Base-by-base conservation (phyloP, 2,329 filamentous ascomycete genomes). In the Aspergillus sp. region DNA sequence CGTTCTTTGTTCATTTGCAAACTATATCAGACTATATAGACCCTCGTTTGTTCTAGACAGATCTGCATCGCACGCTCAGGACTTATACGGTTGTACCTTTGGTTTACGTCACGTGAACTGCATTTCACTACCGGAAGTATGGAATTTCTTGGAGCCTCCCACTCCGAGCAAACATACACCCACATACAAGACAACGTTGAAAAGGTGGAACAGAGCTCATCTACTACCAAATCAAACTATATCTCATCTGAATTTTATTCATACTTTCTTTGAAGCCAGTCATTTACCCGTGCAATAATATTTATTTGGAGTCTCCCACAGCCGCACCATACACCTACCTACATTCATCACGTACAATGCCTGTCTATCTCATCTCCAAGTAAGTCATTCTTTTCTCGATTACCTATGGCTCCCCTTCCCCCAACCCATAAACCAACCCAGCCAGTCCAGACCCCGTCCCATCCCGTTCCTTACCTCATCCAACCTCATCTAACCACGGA, bases 341-440 rank as follows among this genome's bases (percentile, higher is more conserved):
- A 23, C 35, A 48, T 35, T 40, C 9, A 9, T 31, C 49, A 44
- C 23, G 39, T n/a, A 51, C n/a, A 52, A 70, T 62, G 66, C 59
- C 61, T 55, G 66, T 64, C 69, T 76, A 76, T 64, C 66, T 78
- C 44, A 75, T 78, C 57, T 77, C 75, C 47, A 77, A 73, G 75
- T 77, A 73, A 41, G 62, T 61, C 27, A 14, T 33, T 9, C 5
- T 17, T 9, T 12, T 19, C 41, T 35, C 27, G 27, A 31, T 31
- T 50, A 33, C 31, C n/a, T 55, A 45, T 55, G 53, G 33, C 35
- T 49, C 21, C 61, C 49, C 33, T 46, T 57, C 41, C 21, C 51
- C 58, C 47, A 31, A 31, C 27, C 27, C 27, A 31, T 31, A 31
- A 9, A 31, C 27, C 8, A 31, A 11, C 27, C 27, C 27, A 31